Base-by-base conservation (phyloP, 2,329 filamentous ascomycete species). In the Magnaporthiopsis incrustans region DNA sequence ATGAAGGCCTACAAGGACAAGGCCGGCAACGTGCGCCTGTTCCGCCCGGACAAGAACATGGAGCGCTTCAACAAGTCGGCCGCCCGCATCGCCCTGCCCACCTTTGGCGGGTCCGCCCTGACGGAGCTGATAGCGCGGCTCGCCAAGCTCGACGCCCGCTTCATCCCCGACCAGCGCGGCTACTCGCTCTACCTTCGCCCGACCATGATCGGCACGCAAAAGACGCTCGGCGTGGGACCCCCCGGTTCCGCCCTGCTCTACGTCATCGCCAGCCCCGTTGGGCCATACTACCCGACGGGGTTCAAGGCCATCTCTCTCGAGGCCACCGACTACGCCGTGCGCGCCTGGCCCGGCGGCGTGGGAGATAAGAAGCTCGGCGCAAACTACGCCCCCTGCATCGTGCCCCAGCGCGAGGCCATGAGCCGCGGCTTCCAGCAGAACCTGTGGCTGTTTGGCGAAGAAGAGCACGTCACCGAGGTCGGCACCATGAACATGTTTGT, bases 401-500 rank as follows among this genome's bases (percentile, higher is more conserved):
- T 98, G n/a, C 95, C 95, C 25, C 95, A 99, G 79, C 85, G 95
- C 71, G 86, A 97, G 78, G 95, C 95, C 57, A 92, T 92, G 59
- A 90, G 88, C 76, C 87, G 92, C 64, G 95, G 95, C 27, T 97
- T 93, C 84, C 94, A 98, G 79, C 95, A 99, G 81, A 99, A 98
- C 78, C 83, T 99, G 63, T 99, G 95, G 95, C 81, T 99, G 38
- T 99, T 98, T 74, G 93, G 93, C 58, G 89, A 96, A 73, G 92
- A 98, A 77, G 92, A 98, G 76, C 97, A 89, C 73, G 89, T 98
- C 65, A 99, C 95, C 60, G 95, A 99, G 78, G 95, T 97, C 64
- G 95, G 95, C 72, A 98, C 95, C 65, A 99, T 99, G 95, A 99
- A 99, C 79, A 87, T 99, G 75, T 99, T 98, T 73, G 89, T 89